A percentile compares a stretch with the other conserved stretches of the same genome.
Evolutionary conservation across 495 filamentous ascomycete genomes (phyloP).

Genomic region (Penicillium chermesinum): DNA sequence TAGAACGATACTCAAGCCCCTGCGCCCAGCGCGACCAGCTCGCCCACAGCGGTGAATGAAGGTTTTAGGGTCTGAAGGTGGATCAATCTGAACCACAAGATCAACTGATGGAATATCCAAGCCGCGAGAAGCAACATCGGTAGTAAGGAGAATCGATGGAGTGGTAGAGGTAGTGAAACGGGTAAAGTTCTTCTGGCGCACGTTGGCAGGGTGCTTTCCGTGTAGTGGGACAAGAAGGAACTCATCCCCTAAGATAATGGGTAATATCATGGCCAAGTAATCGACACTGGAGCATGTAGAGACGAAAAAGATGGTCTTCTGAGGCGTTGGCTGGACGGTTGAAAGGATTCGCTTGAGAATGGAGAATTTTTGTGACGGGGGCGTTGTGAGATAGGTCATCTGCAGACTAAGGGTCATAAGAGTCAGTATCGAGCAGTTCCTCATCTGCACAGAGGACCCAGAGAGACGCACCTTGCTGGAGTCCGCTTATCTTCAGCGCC

Average conservation of each 20-base stretch:
- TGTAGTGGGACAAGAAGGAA: slow-evolving; percentile 76
- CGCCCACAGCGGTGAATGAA: slow-evolving; percentile 95
- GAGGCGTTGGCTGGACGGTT: slow-evolving; percentile 62
- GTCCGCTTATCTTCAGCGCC: slow-evolving; percentile 80
- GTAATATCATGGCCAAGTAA: slow-evolving; percentile 77
- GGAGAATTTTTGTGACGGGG: slow-evolving; percentile 71
- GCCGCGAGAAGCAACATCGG: slow-evolving; percentile 78
- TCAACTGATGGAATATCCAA: slow-evolving; percentile 95
- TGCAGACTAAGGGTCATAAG: slow-evolving; percentile 54
- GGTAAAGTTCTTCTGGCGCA: slow-evolving; percentile 73
- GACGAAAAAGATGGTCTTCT: slow-evolving; percentile 86
- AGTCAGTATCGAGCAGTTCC: not conserved
- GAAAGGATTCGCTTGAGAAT: slow-evolving; percentile 66
- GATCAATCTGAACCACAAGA: slow-evolving; percentile 87
- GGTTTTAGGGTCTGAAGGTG: slow-evolving; percentile 86
- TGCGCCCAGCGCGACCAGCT: slow-evolving; percentile 82
- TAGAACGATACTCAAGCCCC: slow-evolving; percentile 78
- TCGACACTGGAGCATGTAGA: slow-evolving; percentile 95
- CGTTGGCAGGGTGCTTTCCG: slow-evolving; percentile 77
- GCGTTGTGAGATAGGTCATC: slow-evolving; percentile 77
- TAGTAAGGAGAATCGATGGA: slow-evolving; percentile 80
- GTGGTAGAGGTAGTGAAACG: slow-evolving; percentile 62
- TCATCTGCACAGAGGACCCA: not conserved
- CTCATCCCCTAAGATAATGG: slow-evolving; percentile 51
- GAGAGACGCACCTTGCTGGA: slow-evolving; percentile 56